A percentile compares a stretch with the other conserved stretches of the same genome.
Conservation (phyloP, 78 protist species). For the Trichosphaerium sp. region DNA sequence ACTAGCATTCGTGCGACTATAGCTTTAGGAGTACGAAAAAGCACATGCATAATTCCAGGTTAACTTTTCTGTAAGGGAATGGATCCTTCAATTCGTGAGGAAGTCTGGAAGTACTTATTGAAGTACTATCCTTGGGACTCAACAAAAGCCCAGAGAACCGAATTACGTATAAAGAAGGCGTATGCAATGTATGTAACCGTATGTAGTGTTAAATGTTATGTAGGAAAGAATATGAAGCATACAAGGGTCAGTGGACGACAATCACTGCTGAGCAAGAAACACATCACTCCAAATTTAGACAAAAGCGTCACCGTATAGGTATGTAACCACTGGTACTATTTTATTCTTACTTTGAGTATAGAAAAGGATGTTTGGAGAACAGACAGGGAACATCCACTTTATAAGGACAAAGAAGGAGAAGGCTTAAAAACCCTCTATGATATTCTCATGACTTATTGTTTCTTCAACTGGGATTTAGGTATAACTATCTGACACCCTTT, state of each 20-base stretch:
- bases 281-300: constrained; percentile 9
- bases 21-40: background rate
- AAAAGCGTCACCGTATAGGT: background rate
- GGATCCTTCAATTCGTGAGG: constrained; percentile 23
- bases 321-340: background rate
- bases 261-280: constrained; percentile 30
- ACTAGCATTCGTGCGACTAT: background rate
- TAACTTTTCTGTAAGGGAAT: constrained; percentile 43
- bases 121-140: constrained; percentile 29
- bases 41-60: constrained; percentile 17
- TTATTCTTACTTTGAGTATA: background rate
- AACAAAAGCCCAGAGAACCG: constrained; percentile 19
- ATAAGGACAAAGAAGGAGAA: constrained; percentile 2
- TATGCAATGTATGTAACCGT: no score
- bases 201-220: no score
- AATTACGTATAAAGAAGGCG: constrained; percentile 13
- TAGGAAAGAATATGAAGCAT: constrained; percentile 18
- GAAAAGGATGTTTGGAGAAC: constrained; percentile 53
- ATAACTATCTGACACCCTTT: background rate
- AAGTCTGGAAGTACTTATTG: constrained; percentile 54
- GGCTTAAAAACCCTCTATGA: constrained; percentile 11
- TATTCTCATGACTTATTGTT: constrained; percentile 38
- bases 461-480: constrained; percentile 41
- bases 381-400: constrained; percentile 36
- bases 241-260: constrained; percentile 30